Evolutionary conservation across 352 stramenopile species (phyloP).

Genomic region (Phytopythium boreale): DNA sequence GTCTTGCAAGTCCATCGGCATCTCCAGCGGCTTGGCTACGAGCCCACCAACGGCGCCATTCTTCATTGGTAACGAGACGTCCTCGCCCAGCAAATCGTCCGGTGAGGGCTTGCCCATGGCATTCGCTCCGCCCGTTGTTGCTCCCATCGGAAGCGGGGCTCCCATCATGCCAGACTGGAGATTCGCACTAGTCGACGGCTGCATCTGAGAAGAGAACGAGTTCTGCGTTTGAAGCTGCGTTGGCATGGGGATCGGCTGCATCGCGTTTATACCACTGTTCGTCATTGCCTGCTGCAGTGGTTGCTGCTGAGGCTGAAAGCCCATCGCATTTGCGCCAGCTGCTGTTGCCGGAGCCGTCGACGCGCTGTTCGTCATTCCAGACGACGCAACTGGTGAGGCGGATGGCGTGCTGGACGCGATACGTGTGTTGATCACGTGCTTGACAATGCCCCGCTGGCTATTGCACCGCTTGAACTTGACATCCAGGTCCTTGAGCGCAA

Average conservation of each 20-base stretch:
- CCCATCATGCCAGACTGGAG: not conserved
- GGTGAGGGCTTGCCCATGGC: slow-evolving; percentile 33
- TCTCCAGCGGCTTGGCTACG: slow-evolving; percentile 45
- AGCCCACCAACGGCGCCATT: slow-evolving; percentile 17
- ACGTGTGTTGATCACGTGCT: slow-evolving; percentile 67
- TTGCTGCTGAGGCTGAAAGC: not conserved
- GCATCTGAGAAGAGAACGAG: slow-evolving; percentile 20
- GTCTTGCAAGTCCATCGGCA: slow-evolving; percentile 59
- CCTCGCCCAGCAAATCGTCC: slow-evolving; percentile 49
- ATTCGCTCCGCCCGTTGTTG: not conserved
- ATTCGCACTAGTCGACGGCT: slow-evolving; percentile 5
- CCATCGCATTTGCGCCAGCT: not conserved
- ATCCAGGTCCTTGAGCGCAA: slow-evolving; percentile 70
- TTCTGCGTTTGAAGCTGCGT: slow-evolving; percentile 16
- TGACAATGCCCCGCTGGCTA: slow-evolving; percentile 78
- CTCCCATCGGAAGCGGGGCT: not conserved
- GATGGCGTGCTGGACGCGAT: slow-evolving; percentile 2
- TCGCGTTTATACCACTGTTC: slow-evolving; percentile 13
- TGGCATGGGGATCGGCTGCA: slow-evolving; percentile 52
- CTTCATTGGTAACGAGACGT: slow-evolving; percentile 31
- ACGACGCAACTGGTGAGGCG: not conserved
- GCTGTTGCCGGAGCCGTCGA: not conserved
- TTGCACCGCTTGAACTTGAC: slow-evolving; percentile 80
- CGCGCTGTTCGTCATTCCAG: not conserved
- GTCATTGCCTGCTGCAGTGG: slow-evolving; percentile 3